These are phyloP conservation scores for Monilinia laxa DNA, from an alignment of 2,329 filamentous ascomycete genomes.

Conservation along the genomic window DNA sequence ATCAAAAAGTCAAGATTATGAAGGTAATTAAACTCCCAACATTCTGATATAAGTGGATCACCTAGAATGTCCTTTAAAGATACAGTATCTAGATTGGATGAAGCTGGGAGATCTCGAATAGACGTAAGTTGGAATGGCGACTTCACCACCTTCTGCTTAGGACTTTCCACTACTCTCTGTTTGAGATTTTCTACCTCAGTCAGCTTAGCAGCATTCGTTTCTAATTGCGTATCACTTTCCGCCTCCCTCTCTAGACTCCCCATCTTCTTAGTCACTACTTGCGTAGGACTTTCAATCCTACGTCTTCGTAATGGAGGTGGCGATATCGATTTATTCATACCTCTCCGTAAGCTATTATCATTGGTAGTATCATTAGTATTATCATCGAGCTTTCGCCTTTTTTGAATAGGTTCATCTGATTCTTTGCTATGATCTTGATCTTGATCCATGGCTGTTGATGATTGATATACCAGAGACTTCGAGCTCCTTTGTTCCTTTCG, in stretches of 20 bases:
- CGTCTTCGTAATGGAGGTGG: conserved; percentile 35
- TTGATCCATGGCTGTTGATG: conserved; percentile 29
- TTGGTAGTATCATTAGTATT: conserved; percentile 1
- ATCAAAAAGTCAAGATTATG: conserved; percentile 61
- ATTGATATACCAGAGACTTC: background rate
- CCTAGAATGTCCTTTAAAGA: conserved; percentile 57
- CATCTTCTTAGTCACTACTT: background rate
- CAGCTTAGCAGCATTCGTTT: background rate
- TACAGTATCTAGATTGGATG: conserved; percentile 57
- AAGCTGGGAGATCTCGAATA: conserved; percentile 52
- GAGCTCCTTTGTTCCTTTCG: background rate
- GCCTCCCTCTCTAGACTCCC: conserved; percentile 4
- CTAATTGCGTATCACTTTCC: background rate
- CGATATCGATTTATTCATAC: conserved; percentile 34
- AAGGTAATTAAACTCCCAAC: conserved; percentile 57
- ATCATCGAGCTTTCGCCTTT: conserved; percentile 32
- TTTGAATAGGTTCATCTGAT: conserved; percentile 31
- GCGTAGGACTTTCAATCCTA: background rate
- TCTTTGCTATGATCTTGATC: background rate
- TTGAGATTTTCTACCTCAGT: background rate
- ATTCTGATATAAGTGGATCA: conserved; percentile 56
- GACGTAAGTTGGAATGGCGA: conserved; percentile 61
- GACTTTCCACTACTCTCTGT: background rate
- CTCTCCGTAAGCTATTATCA: conserved; percentile 5
- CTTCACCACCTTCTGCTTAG: conserved; percentile 26